Evolutionary conservation across 345 rosid species (phyloP).

Genomic region (Acer campestre): DNA sequence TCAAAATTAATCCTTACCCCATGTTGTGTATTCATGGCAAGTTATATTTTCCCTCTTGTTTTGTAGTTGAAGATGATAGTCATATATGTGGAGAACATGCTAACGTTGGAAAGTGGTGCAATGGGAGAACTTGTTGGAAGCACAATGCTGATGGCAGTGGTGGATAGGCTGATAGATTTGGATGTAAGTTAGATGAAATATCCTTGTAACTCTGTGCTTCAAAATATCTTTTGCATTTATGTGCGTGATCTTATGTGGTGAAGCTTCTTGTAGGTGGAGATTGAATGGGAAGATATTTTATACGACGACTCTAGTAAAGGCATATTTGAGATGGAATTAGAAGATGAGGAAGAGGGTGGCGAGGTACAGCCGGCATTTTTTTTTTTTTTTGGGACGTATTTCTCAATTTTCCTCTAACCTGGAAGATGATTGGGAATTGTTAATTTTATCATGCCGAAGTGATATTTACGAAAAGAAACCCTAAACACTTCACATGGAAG

Average conservation of each 20-base stretch:
- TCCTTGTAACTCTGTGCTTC: not conserved
- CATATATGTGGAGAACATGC: constrained; percentile 75
- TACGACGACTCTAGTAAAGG: constrained; percentile 74
- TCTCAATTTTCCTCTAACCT: not conserved
- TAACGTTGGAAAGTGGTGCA: constrained; percentile 71
- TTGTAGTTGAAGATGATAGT: constrained; percentile 46
- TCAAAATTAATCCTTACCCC: not conserved
- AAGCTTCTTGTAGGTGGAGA: constrained; percentile 52
- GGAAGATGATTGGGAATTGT: not conserved
- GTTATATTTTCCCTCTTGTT: not conserved
- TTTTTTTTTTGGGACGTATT: not conserved
- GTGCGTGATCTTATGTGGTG: constrained; percentile 8
- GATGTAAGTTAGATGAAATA: constrained; percentile 62
- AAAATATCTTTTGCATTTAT: constrained; percentile 9
- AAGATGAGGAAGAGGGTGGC: constrained; percentile 47
- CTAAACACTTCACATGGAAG: too few species aligned
- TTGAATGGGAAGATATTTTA: constrained; percentile 77
- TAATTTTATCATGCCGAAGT: not conserved
- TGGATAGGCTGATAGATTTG: constrained; percentile 79
- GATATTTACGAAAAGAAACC: too few species aligned
- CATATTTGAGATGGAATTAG: constrained; percentile 83
- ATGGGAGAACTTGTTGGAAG: constrained; percentile 72
- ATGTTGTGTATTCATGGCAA: not conserved
- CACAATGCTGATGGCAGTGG: constrained; percentile 65
- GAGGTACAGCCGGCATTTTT: constrained; percentile 43